These are phyloP conservation scores for Pseudocohnilembus persalinus DNA, from an alignment of 169 alveolate genomes.

Conservation along the genomic window DNA sequence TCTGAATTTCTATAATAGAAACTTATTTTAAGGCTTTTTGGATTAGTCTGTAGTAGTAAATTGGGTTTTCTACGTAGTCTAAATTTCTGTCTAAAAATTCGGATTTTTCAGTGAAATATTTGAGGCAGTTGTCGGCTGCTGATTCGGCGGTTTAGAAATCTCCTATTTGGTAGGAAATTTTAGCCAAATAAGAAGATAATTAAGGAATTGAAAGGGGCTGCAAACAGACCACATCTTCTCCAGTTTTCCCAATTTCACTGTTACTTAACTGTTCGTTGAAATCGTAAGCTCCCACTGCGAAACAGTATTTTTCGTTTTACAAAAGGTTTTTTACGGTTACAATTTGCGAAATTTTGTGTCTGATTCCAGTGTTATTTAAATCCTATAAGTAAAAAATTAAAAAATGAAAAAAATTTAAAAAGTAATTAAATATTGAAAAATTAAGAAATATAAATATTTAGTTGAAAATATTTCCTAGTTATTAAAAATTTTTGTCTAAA, in stretches of 20 bases:
- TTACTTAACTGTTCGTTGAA: slow-evolving; percentile 54
- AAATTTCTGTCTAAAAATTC: slow-evolving; percentile 42
- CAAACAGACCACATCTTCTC: slow-evolving; percentile 53
- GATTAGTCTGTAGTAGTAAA: slow-evolving; percentile 48
- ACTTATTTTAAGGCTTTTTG: slow-evolving; percentile 32
- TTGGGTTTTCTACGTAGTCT: slow-evolving; percentile 37
- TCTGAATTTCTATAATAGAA: slow-evolving; percentile 46
- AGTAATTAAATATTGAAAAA: too few species aligned
- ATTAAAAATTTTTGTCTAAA: too few species aligned
- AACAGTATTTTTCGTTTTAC: slow-evolving; percentile 63
- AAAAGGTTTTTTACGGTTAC: slow-evolving; percentile 52
- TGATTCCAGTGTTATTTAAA: slow-evolving; percentile 56
- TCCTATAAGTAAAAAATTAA: slow-evolving; percentile 23
- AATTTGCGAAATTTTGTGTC: slow-evolving; percentile 40
- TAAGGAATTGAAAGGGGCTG: slow-evolving; percentile 58
- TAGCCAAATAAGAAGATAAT: slow-evolving; percentile 52
- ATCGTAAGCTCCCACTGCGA: slow-evolving; percentile 70
- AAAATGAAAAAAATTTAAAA: too few species aligned
- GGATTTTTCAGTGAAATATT: slow-evolving; percentile 57
- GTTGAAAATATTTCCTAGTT: too few species aligned
- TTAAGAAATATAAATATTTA: too few species aligned
- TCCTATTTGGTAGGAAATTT: slow-evolving; percentile 57
- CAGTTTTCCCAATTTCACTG: slow-evolving; percentile 67
- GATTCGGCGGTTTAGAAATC: slow-evolving; percentile 56
- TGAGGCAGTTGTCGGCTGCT: slow-evolving; percentile 56